Conservation (phyloP, 352 stramenopile genomes). For the Bremia lactucae region DNA sequence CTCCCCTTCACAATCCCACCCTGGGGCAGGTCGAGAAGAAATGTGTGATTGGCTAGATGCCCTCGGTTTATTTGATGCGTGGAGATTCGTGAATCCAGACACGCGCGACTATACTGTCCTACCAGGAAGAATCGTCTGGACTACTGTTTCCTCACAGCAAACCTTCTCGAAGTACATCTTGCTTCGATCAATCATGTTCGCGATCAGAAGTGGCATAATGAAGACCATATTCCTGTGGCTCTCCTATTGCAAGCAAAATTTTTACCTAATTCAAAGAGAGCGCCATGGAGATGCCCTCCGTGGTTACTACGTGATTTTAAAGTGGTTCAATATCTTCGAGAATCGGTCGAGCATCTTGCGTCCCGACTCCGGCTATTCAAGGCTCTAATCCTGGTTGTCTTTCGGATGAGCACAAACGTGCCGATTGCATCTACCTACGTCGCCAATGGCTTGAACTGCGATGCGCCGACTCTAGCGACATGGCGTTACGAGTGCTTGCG, state of each 20-base stretch:
- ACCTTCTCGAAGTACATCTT: constrained; percentile 7
- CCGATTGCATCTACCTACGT: constrained; percentile 7
- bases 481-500: background rate
- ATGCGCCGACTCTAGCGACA: background rate
- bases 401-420: constrained; percentile 8
- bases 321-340: background rate
- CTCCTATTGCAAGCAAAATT: constrained; percentile 1
- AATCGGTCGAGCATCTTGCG: background rate
- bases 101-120: constrained; percentile 1
- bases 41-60: constrained; percentile 5
- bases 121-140: constrained; percentile 4
- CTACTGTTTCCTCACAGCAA: constrained; percentile 9
- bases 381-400: constrained; percentile 7
- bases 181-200: constrained; percentile 1
- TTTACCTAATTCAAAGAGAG: background rate
- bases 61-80: constrained; percentile 5
- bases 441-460: constrained; percentile 3
- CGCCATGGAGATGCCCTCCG: constrained; percentile 1
- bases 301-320: constrained; percentile 1
- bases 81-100: constrained; percentile 4
- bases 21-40: background rate
- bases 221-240: constrained; percentile 7
- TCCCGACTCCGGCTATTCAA: constrained; percentile 1
- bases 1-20: background rate
- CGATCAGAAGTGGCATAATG: constrained; percentile 11